A percentile compares a stretch with the other conserved stretches of the same genome.
Evolutionary conservation across 192 early-diverging fungal species (phyloP).

Genomic region (Coemansia sp.): DNA sequence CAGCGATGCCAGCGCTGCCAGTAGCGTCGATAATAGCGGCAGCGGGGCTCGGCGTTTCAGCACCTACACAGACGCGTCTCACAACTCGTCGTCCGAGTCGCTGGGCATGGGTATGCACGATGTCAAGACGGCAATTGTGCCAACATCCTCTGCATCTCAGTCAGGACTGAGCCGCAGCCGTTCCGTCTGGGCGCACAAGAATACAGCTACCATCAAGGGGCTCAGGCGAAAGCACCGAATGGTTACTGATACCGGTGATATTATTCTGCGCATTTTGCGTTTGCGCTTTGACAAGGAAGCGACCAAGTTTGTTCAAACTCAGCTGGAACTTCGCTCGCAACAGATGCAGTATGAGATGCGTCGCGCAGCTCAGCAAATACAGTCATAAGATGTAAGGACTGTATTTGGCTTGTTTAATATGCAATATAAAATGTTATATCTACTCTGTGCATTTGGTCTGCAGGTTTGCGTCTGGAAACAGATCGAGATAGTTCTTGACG

Average conservation of each 20-base stretch:
- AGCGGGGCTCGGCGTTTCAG: constrained; percentile 13
- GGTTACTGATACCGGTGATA: constrained; percentile 47
- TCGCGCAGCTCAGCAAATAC: constrained; percentile 18
- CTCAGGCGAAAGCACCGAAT: constrained; percentile 39
- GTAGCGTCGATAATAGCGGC: not conserved
- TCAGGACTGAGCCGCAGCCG: constrained; percentile 39
- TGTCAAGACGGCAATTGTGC: constrained; percentile 33
- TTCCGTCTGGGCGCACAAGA: constrained; percentile 54
- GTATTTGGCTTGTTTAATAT: not conserved
- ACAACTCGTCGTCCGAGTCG: constrained; percentile 38
- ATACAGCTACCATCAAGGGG: constrained; percentile 30
- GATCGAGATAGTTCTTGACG: constrained; percentile 47
- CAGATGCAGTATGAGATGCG: constrained; percentile 54
- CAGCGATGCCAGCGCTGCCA: not conserved
- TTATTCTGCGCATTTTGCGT: constrained; percentile 46
- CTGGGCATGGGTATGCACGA: constrained; percentile 21
- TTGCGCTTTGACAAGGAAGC: constrained; percentile 51
- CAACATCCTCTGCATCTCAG: constrained; percentile 8
- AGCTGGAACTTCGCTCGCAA: constrained; percentile 39
- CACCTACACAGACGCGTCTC: constrained; percentile 4
- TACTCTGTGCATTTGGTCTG: constrained; percentile 29
- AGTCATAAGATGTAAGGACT: not conserved
- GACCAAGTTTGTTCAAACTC: constrained; percentile 38
- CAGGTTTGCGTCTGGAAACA: constrained; percentile 10
- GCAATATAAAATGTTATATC: no score